Base-by-base conservation (phyloP, 2,329 filamentous ascomycete species). In the Thermochaetoides dissita region DNA sequence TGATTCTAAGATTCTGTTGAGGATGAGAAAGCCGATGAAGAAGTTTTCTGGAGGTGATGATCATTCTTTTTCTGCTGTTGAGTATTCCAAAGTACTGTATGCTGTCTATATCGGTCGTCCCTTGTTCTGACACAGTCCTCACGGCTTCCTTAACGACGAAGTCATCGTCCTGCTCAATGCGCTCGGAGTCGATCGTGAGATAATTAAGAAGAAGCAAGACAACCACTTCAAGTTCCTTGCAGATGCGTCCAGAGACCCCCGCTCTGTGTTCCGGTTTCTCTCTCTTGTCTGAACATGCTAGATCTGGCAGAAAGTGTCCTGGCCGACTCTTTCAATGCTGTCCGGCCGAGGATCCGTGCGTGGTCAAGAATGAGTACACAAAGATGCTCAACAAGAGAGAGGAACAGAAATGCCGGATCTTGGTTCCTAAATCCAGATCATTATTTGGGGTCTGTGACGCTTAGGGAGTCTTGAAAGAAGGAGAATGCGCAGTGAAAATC, bases 71-170 rank as follows among this genome's bases (percentile, higher is more conserved):
- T 52, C 58, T 6, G 60, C 63, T 0, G 61, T 66, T 1, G 61
- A 59, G 7, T 58, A 62, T 44, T 64, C 63, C 10, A 65, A 63
- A 53, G 62, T 62, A 24, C 17, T 24, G 17, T 24, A 24, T 24
- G 17, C 17, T 3, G 17, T 24, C 17, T 24, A 24, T 24, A 24
- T 24, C 17, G 17, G 44, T 28, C 5, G 12, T 17, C 4, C 31
- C 36, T 12, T 7, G 24, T 34, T 10, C 11, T 37, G 8, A n/a
- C 10, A 17, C 24, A 24, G 4, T 3, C 8, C 37, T 24, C 7
- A 59, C 43, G 63, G 62, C 4, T 55, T 53, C 43, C 54, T 66
- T 3, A 66, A 66, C 46, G 63, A 66, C 42, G 62, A 66, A 43
- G 54, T 61, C 2, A 50, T 65, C n/a, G 42, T 66, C 1, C 55